Evolutionary conservation across 495 filamentous ascomycete species (phyloP).

Genomic region (Choiromyces venosus): DNA sequence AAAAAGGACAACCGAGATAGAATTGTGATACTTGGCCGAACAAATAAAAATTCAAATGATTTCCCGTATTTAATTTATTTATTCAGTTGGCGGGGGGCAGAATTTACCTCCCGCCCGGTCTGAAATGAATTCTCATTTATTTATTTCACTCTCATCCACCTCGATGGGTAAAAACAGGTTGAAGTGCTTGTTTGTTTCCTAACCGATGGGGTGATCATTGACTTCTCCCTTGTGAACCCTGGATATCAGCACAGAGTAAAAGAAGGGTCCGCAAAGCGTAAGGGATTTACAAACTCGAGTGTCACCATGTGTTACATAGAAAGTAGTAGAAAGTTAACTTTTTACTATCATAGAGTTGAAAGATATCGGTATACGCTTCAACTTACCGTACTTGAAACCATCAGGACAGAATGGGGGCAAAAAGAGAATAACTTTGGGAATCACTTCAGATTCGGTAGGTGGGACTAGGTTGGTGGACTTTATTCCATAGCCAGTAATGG

Average conservation of each 20-base stretch:
- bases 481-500: background rate
- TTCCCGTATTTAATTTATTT: no score
- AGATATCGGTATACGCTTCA: background rate
- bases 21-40: background rate
- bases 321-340: background rate
- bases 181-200: background rate
- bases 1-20: background rate
- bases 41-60: background rate
- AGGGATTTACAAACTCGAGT: background rate
- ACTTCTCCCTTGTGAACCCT: background rate
- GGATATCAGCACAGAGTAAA: background rate
- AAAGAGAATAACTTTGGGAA: background rate
- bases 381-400: background rate
- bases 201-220: background rate
- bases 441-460: background rate
- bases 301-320: background rate
- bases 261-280: background rate
- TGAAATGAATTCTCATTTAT: background rate
- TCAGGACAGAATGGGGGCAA: background rate
- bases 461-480: background rate
- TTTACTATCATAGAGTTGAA: background rate
- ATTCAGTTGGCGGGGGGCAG: no score
- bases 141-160: background rate
- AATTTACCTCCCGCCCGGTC: background rate
- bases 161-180: background rate